Percentiles rank a stretch among this genome's conserved stretches.
Evolutionary conservation across 169 alveolate species (phyloP).

Genomic region (Babesia ovis): DNA sequence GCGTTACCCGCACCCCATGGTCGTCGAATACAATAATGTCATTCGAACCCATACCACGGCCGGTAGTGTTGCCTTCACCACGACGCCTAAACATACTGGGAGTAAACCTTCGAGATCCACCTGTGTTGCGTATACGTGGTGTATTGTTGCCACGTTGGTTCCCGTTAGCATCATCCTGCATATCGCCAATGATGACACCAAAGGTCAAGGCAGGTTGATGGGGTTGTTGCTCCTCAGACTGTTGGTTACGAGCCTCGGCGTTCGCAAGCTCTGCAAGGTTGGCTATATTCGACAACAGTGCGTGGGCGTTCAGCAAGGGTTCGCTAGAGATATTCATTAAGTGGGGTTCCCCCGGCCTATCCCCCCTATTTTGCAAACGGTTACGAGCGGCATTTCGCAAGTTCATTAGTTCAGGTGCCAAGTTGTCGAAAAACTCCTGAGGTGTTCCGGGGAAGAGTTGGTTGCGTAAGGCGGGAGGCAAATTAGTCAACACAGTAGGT

Average conservation of each 20-base stretch:
- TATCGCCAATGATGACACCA: slow-evolving; percentile 51
- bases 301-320: neutral
- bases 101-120: slow-evolving; percentile 21
- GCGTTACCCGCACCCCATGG: slow-evolving; percentile 3
- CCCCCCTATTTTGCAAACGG: neutral
- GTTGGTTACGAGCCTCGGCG: neutral
- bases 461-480: slow-evolving; percentile 12
- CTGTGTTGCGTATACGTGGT: neutral
- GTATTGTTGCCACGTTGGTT: slow-evolving; percentile 1
- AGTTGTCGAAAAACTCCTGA: slow-evolving; percentile 1
- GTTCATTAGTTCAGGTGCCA: neutral
- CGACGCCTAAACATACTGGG: slow-evolving; percentile 1
- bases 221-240: neutral
- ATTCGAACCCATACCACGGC: slow-evolving; percentile 8
- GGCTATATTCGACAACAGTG: neutral
- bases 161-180: slow-evolving; percentile 8
- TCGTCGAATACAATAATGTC: slow-evolving; percentile 28
- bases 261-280: slow-evolving; percentile 1
- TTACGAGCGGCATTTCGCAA: neutral
- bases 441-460: slow-evolving; percentile 3
- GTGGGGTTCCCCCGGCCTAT: neutral
- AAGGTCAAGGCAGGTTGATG: slow-evolving; percentile 36
- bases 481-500: neutral
- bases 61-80: neutral
- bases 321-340: neutral